Conservation (phyloP, 2,329 filamentous ascomycete genomes). For the Aspergillus ustus region DNA sequence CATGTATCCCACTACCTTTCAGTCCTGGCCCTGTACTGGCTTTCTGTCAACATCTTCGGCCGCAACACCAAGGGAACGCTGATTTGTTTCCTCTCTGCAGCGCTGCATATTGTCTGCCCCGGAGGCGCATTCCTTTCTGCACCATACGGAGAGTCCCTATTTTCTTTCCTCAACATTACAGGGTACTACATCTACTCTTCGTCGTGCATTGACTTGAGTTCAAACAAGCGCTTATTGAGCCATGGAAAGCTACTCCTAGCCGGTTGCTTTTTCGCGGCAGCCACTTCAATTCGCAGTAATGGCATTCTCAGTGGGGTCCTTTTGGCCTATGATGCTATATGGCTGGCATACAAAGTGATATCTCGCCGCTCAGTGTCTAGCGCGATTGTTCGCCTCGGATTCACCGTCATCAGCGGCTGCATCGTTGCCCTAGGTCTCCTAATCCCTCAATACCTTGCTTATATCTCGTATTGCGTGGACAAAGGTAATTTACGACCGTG, state of each 20-base stretch:
- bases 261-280: conserved; percentile 71
- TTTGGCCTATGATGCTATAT: conserved; percentile 67
- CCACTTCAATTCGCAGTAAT: conserved; percentile 80
- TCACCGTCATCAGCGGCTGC: conserved; percentile 69
- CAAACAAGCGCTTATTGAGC: conserved; percentile 31
- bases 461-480: conserved; percentile 67
- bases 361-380: conserved; percentile 39
- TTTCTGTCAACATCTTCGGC: conserved; percentile 64
- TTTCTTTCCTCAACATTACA: conserved; percentile 74
- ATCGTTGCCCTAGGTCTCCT: conserved; percentile 69
- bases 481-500: conserved; percentile 62
- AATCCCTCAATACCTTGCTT: conserved; percentile 76
- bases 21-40: conserved; percentile 70
- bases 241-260: conserved; percentile 63
- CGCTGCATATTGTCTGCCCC: conserved; percentile 81
- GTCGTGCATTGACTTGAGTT: conserved; percentile 38
- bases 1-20: conserved; percentile 78
- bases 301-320: conserved; percentile 80
- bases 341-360: conserved; percentile 49
- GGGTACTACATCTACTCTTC: conserved; percentile 73
- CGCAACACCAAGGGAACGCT: conserved; percentile 34
- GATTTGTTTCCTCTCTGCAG: conserved; percentile 64
- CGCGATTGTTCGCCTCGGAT: conserved; percentile 58
- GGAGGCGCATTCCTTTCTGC: conserved; percentile 88
- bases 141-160: conserved; percentile 81